Evolutionary conservation across 257 asterid species (phyloP).

Genomic region (Nicotiana paniculata): DNA sequence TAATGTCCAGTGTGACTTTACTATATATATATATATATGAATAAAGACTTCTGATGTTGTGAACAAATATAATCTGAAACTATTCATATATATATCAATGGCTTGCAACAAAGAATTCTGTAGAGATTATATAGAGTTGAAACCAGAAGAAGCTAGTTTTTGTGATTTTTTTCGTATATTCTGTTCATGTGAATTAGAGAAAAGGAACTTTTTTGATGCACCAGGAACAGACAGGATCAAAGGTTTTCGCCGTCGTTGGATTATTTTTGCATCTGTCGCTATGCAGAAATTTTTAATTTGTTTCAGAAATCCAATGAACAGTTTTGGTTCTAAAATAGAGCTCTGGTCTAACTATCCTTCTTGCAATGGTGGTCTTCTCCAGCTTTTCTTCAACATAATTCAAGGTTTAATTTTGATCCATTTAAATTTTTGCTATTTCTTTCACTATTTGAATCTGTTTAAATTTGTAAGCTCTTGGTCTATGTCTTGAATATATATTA

Average conservation of each 20-base stretch:
- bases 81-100: neutral
- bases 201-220: constrained; percentile 23
- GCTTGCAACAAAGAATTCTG: constrained; percentile 22
- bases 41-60: neutral
- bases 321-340: constrained; percentile 35
- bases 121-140: constrained; percentile 31
- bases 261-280: constrained; percentile 44
- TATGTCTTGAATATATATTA: too few species aligned
- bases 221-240: constrained; percentile 7
- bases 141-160: constrained; percentile 36
- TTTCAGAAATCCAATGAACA: constrained; percentile 38
- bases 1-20: neutral
- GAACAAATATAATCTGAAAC: neutral
- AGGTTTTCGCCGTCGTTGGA: constrained; percentile 43
- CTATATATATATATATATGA: neutral
- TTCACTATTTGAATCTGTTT: neutral
- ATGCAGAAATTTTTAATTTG: constrained; percentile 31
- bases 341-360: constrained; percentile 35
- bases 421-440: neutral
- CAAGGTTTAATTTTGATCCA: constrained; percentile 23
- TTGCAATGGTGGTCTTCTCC: constrained; percentile 44
- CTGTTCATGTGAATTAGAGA: constrained; percentile 29
- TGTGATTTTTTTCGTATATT: constrained; percentile 37
- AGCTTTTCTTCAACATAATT: constrained; percentile 33
- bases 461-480: too few species aligned